Base-by-base conservation (phyloP, 345 rosid species). In the Euphorbia lathyris region DNA sequence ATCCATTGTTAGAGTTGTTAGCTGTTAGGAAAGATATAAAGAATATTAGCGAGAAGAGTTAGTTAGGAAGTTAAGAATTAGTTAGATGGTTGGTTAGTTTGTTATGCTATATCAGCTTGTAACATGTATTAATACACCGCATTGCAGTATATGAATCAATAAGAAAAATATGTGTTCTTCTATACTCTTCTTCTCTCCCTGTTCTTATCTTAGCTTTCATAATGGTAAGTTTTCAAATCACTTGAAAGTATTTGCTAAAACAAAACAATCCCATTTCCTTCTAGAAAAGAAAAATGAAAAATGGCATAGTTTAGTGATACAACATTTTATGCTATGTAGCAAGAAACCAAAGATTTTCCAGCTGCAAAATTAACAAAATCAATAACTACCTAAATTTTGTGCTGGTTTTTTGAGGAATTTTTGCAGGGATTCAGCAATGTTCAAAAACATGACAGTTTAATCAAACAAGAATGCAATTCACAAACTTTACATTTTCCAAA, bases 361-460 rank as follows among this genome's bases (percentile, higher is more conserved):
- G 43, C 43, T 40, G 43, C 43, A 26, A 26, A 27, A 58, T 13
- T 27, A 26, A 26, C 8, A 57, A 57, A 58, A 30, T 20, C 12
- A 30, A 29, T 2, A 29, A 16, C 9, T 25, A 13, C 16, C n/a
- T 29, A 58, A 58, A 59, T 30, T 34, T 59, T 19, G 3, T 0
- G 22, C 9, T 19, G 22, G 25, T 7, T n/a, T 19, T 51, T 9
- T 51, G 20, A 13, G 30, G 20, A 69, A 59, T 14, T 58, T 22
- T 48, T 16, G 51, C 30, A 12, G 27, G 27, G 60, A 70, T 70
- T 16, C 66, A 23, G n/a, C 50, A 36, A 32, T 47, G 14, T 8
- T 13, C 45, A 53, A 65, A 65, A 42, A 26, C 58, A 17, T 10
- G 13, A 72, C 63, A 23, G 58, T 19, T 27, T 34, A 48, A 67